Percentiles rank a stretch among this genome's conserved stretches.
Conservation (phyloP, 2,329 filamentous ascomycete genomes). For the Colletotrichum simmondsii region DNA sequence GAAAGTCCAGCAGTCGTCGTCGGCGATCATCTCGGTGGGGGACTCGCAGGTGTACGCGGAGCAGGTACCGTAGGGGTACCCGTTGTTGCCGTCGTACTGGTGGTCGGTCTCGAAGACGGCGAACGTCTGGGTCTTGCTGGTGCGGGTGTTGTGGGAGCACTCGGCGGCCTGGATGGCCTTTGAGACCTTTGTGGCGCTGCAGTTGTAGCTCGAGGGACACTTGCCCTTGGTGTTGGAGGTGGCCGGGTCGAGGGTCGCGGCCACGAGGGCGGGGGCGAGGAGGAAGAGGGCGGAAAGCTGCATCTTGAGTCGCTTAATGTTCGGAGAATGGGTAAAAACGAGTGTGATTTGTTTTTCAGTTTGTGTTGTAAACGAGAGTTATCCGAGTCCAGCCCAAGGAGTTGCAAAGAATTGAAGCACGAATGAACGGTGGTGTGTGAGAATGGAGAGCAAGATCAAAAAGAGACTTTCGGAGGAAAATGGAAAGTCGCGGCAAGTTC, state of each 20-base stretch:
- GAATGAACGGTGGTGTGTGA: neutral
- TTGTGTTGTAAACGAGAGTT: neutral
- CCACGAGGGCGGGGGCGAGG: conserved; percentile 24
- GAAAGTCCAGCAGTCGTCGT: conserved; percentile 31
- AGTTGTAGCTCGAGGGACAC: conserved; percentile 25
- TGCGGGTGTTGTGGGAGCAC: conserved; percentile 33
- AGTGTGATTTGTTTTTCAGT: neutral
- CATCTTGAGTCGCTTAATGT: neutral
- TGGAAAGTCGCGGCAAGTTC: neutral
- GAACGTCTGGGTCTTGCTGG: conserved; percentile 27
- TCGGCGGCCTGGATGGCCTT: conserved; percentile 34
- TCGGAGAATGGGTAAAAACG: neutral
- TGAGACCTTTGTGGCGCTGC: conserved; percentile 29
- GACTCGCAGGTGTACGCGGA: conserved; percentile 27
- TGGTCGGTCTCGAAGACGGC: conserved; percentile 33
- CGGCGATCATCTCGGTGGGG: conserved; percentile 19
- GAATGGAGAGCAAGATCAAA: neutral
- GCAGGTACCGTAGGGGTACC: conserved; percentile 30
- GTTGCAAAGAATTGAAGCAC: neutral
- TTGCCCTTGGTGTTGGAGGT: conserved; percentile 33
- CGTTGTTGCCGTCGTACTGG: conserved; percentile 25
- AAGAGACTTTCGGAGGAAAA: neutral
- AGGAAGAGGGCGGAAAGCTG: conserved; percentile 16
- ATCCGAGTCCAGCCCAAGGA: neutral
- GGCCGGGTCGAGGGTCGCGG: conserved; percentile 28